phyloP scores from a whole-genome alignment of 495 filamentous ascomycete genomes.

The Lasiosphaeris hirsuta region DNA sequence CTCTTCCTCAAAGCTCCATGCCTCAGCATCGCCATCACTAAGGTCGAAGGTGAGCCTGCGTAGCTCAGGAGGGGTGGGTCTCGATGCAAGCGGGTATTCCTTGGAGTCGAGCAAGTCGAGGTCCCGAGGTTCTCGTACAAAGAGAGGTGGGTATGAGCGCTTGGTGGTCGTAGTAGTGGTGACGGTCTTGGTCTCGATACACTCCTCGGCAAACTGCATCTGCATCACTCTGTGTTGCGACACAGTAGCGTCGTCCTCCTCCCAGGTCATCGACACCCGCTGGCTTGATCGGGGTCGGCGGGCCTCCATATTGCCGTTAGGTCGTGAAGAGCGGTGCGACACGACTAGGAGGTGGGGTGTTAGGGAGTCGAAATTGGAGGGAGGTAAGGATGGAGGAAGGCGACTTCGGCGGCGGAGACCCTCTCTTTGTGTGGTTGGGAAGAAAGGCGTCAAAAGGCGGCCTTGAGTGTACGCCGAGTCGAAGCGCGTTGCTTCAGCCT shows the following conservation, averaged over 20 bases:
- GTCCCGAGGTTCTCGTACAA: constrained; percentile 71
- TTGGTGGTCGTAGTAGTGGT: constrained; percentile 96
- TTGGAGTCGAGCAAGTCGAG: constrained; percentile 77
- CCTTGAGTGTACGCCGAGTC: not conserved
- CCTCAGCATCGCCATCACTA: constrained; percentile 47
- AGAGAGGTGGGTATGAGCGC: constrained; percentile 77
- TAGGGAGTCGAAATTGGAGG: not conserved
- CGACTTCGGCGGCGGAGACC: no score
- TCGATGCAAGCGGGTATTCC: constrained; percentile 80
- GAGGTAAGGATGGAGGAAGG: not conserved
- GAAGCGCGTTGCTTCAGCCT: no score
- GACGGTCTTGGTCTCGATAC: constrained; percentile 63
- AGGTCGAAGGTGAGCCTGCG: constrained; percentile 70
- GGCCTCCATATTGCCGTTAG: constrained; percentile 31
- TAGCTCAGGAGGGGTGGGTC: constrained; percentile 73
- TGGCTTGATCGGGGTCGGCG: constrained; percentile 44
- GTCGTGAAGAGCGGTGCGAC: not conserved
- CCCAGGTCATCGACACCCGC: constrained; percentile 45
- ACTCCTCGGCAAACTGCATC: constrained; percentile 53
- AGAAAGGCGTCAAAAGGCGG: not conserved
- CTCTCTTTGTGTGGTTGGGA: not conserved
- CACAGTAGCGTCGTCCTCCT: constrained; percentile 38
- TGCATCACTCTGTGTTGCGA: constrained; percentile 36
- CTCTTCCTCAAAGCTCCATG: constrained; percentile 65
- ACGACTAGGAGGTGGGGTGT: not conserved